Conservation (phyloP, 1,139 yeast species). For the Protomyces gravidus region DNA sequence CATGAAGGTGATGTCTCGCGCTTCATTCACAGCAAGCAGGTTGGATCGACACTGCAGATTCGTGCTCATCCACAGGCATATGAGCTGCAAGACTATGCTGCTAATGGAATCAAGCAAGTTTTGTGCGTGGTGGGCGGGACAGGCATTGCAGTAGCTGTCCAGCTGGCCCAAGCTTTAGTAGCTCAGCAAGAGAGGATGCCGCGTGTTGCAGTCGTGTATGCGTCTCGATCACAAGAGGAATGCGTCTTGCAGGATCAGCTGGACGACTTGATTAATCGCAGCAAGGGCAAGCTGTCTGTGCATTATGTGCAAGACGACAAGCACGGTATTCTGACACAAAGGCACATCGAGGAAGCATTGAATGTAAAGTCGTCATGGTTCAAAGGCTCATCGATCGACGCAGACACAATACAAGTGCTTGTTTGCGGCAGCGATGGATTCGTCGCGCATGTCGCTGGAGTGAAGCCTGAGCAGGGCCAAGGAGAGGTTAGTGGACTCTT, state of each 20-base stretch:
- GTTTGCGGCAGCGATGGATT: constrained; percentile 31
- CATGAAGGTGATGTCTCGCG: constrained; percentile 29
- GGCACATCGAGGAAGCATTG: not conserved
- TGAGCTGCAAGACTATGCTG: not conserved
- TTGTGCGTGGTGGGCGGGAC: constrained; percentile 27
- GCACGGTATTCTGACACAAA: not conserved
- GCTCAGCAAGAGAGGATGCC: constrained; percentile 2
- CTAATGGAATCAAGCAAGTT: not conserved
- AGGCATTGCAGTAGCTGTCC: constrained; percentile 25
- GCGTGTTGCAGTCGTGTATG: constrained; percentile 14
- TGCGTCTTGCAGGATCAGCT: not conserved
- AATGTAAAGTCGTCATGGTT: not conserved
- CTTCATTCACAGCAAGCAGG: constrained; percentile 24
- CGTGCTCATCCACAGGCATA: constrained; percentile 12
- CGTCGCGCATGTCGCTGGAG: constrained; percentile 27
- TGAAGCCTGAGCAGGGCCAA: constrained; percentile 26
- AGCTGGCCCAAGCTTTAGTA: constrained; percentile 11
- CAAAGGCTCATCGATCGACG: not conserved
- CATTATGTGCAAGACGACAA: not conserved
- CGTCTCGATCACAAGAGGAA: not conserved
- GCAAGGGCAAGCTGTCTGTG: not conserved
- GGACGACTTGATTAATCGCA: not conserved
- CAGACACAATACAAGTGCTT: not conserved
- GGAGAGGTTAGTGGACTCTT: constrained; percentile 28
- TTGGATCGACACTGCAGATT: constrained; percentile 8